These are phyloP conservation scores for Glebionis coronaria DNA, from an alignment of 129 eudicot genomes.

Conservation along the genomic window DNA sequence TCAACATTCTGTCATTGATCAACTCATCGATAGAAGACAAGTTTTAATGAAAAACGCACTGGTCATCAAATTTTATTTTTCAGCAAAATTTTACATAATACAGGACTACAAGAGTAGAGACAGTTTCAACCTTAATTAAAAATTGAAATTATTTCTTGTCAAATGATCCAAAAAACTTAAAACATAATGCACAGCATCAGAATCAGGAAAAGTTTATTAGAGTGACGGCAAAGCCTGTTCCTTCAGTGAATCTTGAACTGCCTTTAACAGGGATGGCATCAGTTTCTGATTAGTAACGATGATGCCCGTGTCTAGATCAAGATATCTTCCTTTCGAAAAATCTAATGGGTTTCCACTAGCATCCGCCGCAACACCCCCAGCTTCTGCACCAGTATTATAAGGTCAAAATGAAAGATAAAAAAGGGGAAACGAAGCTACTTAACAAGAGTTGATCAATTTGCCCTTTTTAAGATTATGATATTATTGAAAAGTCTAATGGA, in stretches of 20 bases:
- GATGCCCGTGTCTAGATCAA: constrained; percentile 85
- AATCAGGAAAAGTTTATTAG: constrained; percentile 4
- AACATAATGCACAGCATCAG: constrained; percentile 1
- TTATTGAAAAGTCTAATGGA: constrained; percentile 96
- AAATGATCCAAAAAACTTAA: neutral
- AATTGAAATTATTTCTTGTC: neutral
- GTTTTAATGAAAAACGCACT: too few species aligned
- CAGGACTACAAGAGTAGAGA: too few species aligned
- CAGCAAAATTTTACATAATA: too few species aligned
- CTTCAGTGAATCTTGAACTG: constrained; percentile 71
- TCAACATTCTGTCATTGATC: too few species aligned
- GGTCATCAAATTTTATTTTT: too few species aligned
- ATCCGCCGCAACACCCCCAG: constrained; percentile 90
- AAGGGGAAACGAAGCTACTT: too few species aligned
- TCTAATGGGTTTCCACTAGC: constrained; percentile 88
- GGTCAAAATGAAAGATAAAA: neutral
- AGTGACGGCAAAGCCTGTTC: constrained; percentile 54
- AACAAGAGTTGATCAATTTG: neutral
- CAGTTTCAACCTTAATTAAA: neutral
- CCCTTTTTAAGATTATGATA: neutral
- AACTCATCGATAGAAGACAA: too few species aligned
- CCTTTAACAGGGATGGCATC: constrained; percentile 87
- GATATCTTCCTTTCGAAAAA: constrained; percentile 88
- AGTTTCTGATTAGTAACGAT: constrained; percentile 57
- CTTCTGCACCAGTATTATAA: constrained; percentile 50